Evolutionary conservation across 1,284 basidiomycete genomes (phyloP), one percentile per base, ranked within the genome.

Genomic region (Fomes fomentarius): DNA sequence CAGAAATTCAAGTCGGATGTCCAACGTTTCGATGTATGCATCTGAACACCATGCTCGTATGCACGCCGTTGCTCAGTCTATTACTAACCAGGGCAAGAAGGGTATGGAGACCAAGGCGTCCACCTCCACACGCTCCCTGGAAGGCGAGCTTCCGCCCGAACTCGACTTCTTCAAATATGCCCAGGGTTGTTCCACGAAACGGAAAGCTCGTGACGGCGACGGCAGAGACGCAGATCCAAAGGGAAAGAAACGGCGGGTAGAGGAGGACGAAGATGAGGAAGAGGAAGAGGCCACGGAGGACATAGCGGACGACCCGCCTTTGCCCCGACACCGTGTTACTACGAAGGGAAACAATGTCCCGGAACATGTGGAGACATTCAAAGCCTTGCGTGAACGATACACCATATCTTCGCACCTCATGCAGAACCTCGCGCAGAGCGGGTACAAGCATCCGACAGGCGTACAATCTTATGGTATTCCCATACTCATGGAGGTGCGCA

Each of bases 151-250:
- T 17, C 94, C 94, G 0, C 64, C 78, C 2, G 90, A 91, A 59
- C 78, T 96, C 4, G 91, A 97, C 70, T 95, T 95, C 71, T 96
- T 96, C 75, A 93, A 90, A 61, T 93, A 93, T 62, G 85, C 87
- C 0, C 76, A 83, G 59, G 79, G 76, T 39, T 77, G 73, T n/a
- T 65, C 70, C 22, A 70, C 65, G 35, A 88, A 89, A 58, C 64
- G 71, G 34, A 72, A 72, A 58, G 54, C 56, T 38, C 57, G 60
- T 2, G 37, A 57, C 1, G 55, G 63, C 12, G 62, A 40, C 6
- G 46, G 17, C 9, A 54, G 40, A 22, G n/a, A n/a, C n/a, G 55
- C 62, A 1, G 64, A 68, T 38, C 59, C 42, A 35, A 63, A 66
- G 59, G 66, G 56, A 17, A 79, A 78, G 69, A 77, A 69, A 67